Percentiles rank a stretch among this genome's conserved stretches.
These are phyloP conservation scores for Puccinia sorghi DNA, from an alignment of 1,284 basidiomycete genomes.

Conservation along the genomic window DNA sequence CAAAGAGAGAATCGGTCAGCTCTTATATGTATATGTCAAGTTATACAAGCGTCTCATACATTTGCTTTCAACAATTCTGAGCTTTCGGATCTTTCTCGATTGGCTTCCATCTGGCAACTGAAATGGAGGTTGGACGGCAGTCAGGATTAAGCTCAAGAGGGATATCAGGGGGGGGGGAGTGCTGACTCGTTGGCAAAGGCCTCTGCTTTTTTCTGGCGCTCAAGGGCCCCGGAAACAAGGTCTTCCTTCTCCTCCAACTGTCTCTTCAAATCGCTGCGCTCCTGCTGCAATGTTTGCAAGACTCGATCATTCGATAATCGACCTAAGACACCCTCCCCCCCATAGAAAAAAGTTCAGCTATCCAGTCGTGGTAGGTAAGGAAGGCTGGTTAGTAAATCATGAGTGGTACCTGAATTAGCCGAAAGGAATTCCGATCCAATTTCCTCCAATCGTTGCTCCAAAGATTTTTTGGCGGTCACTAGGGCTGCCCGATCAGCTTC, in stretches of 20 bases:
- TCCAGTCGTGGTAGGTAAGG: neutral
- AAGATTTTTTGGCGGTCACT: constrained; percentile 75
- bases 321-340: constrained; percentile 14
- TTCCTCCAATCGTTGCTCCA: constrained; percentile 75
- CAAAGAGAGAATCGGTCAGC: neutral
- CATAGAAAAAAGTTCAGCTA: neutral
- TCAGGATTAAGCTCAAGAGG: neutral
- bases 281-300: constrained; percentile 70
- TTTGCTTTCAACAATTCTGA: constrained; percentile 74
- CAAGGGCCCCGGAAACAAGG: constrained; percentile 69
- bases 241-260: constrained; percentile 75
- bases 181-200: constrained; percentile 66
- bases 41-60: constrained; percentile 61
- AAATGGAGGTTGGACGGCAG: neutral
- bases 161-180: neutral
- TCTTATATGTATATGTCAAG: constrained; percentile 44
- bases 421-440: constrained; percentile 75
- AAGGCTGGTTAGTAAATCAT: neutral
- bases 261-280: constrained; percentile 77
- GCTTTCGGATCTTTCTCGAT: constrained; percentile 73
- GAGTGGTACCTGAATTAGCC: constrained; percentile 62
- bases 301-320: constrained; percentile 69
- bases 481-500: constrained; percentile 75
- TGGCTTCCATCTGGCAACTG: constrained; percentile 69
- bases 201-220: constrained; percentile 78